Evolutionary conservation across 2,329 filamentous ascomycete genomes (phyloP).

Genomic region (Colletotrichum brevisporum): DNA sequence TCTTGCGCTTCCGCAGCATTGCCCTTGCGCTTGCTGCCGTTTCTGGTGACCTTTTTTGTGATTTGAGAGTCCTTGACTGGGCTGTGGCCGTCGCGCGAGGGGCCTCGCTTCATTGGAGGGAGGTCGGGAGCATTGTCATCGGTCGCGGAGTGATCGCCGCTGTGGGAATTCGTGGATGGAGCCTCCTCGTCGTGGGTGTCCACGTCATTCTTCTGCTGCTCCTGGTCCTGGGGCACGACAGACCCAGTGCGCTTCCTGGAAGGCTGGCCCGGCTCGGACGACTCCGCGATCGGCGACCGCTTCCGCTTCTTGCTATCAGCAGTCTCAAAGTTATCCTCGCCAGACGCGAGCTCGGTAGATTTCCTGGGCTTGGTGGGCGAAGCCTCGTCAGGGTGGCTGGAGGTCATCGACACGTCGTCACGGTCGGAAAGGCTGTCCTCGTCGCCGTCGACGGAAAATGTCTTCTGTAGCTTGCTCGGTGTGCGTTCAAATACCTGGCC

Average conservation of each 20-base stretch:
- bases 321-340: conserved; percentile 52
- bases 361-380: conserved; percentile 52
- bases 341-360: conserved; percentile 44
- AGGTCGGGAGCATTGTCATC: conserved; percentile 62
- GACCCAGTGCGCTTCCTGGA: conserved; percentile 69
- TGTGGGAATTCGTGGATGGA: conserved; percentile 53
- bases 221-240: conserved; percentile 55
- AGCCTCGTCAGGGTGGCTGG: conserved; percentile 55
- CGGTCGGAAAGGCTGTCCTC: conserved; percentile 58
- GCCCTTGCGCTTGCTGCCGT: conserved; percentile 56
- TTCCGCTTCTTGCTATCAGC: conserved; percentile 65
- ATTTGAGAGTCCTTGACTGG: conserved; percentile 46
- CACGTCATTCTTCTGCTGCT: conserved; percentile 48
- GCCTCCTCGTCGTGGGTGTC: conserved; percentile 51
- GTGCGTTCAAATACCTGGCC: conserved; percentile 73
- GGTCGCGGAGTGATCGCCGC: conserved; percentile 57
- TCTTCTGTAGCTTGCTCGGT: conserved; percentile 81
- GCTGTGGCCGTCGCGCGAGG: conserved; percentile 43
- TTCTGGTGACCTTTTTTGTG: conserved; percentile 58
- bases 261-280: conserved; percentile 62
- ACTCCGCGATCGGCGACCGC: conserved; percentile 61
- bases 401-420: conserved; percentile 55
- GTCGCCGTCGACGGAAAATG: conserved; percentile 51
- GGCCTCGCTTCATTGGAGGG: conserved; percentile 57
- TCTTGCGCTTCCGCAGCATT: conserved; percentile 42